These are phyloP conservation scores for Monosiga brevicollis DNA, from an alignment of 78 protist genomes.

Conservation along the genomic window DNA sequence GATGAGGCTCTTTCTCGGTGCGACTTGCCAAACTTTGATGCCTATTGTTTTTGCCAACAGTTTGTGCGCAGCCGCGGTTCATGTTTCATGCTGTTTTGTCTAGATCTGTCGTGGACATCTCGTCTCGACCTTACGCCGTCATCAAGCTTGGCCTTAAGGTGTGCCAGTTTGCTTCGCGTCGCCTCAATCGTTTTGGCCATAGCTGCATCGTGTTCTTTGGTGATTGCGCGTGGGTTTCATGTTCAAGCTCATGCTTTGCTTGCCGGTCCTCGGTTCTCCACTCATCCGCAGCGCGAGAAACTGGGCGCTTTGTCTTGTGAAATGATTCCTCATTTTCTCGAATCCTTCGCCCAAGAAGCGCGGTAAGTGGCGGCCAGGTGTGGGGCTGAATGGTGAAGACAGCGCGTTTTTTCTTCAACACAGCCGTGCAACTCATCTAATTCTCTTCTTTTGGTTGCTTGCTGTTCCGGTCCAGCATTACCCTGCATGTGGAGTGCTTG, in stretches of 20 bases:
- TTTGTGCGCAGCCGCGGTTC: background rate
- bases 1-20: conserved; percentile 56
- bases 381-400: background rate
- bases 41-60: background rate
- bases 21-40: too few species aligned
- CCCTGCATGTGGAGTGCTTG: conserved; percentile 52
- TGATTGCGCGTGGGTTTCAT: too few species aligned
- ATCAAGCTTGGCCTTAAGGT: conserved; percentile 24
- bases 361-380: background rate
- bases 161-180: too few species aligned
- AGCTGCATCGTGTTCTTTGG: too few species aligned
- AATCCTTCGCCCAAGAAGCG: conserved; percentile 37
- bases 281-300: conserved; percentile 26
- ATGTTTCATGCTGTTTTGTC: background rate
- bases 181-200: too few species aligned
- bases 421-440: background rate
- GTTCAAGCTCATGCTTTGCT: too few species aligned
- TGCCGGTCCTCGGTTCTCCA: too few species aligned
- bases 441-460: too few species aligned
- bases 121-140: conserved; percentile 37
- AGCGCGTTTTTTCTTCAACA: background rate
- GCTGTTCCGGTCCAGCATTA: conserved; percentile 29
- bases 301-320: conserved; percentile 58
- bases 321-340: conserved; percentile 61
- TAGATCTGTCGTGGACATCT: conserved; percentile 59